phyloP scores from a whole-genome alignment of 768 basidiomycete species.

The Pholiota microspora region DNA sequence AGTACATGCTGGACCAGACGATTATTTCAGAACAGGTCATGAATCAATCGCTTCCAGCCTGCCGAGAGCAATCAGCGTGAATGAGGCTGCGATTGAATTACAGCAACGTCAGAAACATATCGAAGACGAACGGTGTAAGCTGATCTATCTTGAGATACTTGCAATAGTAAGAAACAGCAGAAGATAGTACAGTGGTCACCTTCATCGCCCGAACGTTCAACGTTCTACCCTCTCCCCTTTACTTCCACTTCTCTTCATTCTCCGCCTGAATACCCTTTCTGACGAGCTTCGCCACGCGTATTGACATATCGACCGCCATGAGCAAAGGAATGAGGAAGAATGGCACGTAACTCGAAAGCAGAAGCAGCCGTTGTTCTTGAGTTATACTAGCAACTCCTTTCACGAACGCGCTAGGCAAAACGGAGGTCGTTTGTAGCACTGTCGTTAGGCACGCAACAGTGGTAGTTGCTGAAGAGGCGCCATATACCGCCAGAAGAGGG shows the following conservation, averaged over 20 bases:
- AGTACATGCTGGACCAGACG: neutral
- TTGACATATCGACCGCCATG: constrained; percentile 74
- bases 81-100: too few relatives aligned
- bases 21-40: neutral
- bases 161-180: too few relatives aligned
- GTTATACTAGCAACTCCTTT: constrained; percentile 39
- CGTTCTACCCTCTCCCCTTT: too few relatives aligned
- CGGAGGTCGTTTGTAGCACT: constrained; percentile 49
- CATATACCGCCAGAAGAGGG: constrained; percentile 68
- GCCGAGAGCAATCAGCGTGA: too few relatives aligned
- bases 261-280: constrained; percentile 24
- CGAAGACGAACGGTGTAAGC: too few relatives aligned
- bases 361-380: constrained; percentile 45
- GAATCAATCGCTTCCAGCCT: too few relatives aligned
- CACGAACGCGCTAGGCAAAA: constrained; percentile 22
- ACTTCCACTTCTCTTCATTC: constrained; percentile 28
- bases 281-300: constrained; percentile 34
- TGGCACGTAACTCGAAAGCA: constrained; percentile 72
- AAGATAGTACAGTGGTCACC: too few relatives aligned
- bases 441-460: constrained; percentile 68
- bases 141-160: too few relatives aligned
- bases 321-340: constrained; percentile 70
- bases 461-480: constrained; percentile 75
- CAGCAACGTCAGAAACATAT: neutral
- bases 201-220: too few relatives aligned